These are phyloP conservation scores for Gracilaria domingensis DNA, from an alignment of 23 red algal species.

Conservation along the genomic window DNA sequence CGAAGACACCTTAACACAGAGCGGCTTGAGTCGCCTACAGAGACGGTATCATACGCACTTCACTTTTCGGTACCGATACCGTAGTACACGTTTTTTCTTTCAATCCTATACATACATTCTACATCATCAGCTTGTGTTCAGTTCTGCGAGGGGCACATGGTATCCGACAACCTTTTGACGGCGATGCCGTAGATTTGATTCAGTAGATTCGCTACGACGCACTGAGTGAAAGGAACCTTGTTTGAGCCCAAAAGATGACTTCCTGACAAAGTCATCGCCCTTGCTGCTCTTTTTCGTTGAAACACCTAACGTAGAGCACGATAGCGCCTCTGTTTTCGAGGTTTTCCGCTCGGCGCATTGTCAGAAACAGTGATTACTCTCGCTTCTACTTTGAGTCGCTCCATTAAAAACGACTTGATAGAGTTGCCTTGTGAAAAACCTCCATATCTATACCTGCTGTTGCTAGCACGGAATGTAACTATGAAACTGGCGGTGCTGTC, in stretches of 20 bases:
- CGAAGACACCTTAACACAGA: no score
- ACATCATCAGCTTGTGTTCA: not conserved
- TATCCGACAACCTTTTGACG: not conserved
- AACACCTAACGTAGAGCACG: not conserved
- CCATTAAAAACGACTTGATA: not conserved
- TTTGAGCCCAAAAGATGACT: no score
- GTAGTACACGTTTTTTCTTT: not conserved
- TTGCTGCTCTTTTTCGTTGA: no score
- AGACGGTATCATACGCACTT: not conserved
- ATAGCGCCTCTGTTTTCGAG: conserved; percentile 15
- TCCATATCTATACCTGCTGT: no score
- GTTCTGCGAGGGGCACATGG: no score
- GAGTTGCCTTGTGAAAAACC: no score
- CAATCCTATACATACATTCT: not conserved
- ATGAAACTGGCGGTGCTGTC: not conserved
- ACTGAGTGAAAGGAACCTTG: not conserved
- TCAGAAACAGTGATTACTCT: not conserved
- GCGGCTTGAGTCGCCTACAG: not conserved
- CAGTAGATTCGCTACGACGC: not conserved
- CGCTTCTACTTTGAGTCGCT: not conserved
- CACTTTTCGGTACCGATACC: conserved; percentile 10
- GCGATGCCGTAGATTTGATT: not conserved
- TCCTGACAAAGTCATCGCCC: no score
- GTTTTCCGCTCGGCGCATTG: conserved; percentile 8
- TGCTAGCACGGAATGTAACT: no score